Evolutionary conservation across 2,329 filamentous ascomycete species (phyloP).

Genomic region (Alternaria arbusti): DNA sequence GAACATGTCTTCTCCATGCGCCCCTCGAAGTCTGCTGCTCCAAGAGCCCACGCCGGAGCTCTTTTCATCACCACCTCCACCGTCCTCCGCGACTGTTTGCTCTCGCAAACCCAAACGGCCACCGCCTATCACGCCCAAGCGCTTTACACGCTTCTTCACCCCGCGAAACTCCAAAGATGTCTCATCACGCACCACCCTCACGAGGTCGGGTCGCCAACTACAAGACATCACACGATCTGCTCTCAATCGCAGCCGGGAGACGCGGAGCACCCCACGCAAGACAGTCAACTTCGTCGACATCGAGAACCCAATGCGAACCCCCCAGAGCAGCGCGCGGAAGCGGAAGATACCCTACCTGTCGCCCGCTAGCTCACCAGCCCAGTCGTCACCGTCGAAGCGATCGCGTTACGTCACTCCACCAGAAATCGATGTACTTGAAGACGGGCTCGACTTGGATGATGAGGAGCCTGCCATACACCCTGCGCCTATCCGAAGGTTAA

Average conservation of each 20-base stretch:
- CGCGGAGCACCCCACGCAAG: constrained; percentile 44
- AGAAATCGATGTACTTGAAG: constrained; percentile 42
- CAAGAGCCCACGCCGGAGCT: constrained; percentile 44
- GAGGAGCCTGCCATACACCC: constrained; percentile 34
- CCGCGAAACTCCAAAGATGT: constrained; percentile 49
- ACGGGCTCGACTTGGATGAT: constrained; percentile 30
- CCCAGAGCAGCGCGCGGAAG: constrained; percentile 42
- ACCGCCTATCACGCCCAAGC: constrained; percentile 59
- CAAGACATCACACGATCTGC: constrained; percentile 58
- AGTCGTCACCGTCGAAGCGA: constrained; percentile 52
- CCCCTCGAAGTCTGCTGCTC: constrained; percentile 27
- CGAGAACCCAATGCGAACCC: constrained; percentile 39
- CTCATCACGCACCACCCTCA: constrained; percentile 32
- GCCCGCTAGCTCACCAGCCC: constrained; percentile 49
- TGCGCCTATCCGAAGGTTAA: constrained; percentile 48
- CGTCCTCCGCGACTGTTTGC: constrained; percentile 32
- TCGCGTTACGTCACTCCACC: constrained; percentile 36
- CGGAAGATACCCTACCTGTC: constrained; percentile 48
- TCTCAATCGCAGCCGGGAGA: constrained; percentile 48
- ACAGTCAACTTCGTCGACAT: constrained; percentile 49
- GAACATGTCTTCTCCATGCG: constrained; percentile 39
- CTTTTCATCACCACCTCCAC: constrained; percentile 49
- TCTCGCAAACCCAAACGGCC: constrained; percentile 53
- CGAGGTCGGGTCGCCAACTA: constrained; percentile 54
- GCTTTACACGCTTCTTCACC: constrained; percentile 60